A percentile compares a stretch with the other conserved stretches of the same genome.
phyloP scores from a whole-genome alignment of 352 stramenopile species.

The Saprolegnia parasitica region DNA sequence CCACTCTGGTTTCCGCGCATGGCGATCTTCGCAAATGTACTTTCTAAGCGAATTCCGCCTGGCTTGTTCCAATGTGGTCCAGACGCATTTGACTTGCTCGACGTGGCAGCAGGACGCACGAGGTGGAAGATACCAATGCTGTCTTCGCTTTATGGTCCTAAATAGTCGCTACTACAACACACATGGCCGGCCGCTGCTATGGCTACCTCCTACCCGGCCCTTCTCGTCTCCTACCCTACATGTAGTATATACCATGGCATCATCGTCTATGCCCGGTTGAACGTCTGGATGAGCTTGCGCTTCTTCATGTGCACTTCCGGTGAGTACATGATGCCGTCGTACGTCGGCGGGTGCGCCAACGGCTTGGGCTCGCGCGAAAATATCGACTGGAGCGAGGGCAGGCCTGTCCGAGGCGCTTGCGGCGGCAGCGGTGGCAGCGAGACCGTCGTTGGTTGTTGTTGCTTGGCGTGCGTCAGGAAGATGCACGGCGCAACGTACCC shows the following conservation, averaged over 20 bases:
- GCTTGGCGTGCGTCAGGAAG: slow-evolving; percentile 11
- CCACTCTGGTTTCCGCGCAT: background rate
- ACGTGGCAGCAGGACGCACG: background rate
- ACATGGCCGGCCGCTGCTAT: background rate
- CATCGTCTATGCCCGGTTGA: slow-evolving; percentile 13
- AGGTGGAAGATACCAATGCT: background rate
- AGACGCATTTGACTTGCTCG: background rate
- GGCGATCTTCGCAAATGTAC: background rate
- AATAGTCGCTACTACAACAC: slow-evolving; percentile 15
- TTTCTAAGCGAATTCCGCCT: background rate
- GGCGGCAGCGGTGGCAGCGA: background rate
- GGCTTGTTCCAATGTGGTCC: background rate
- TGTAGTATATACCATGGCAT: background rate
- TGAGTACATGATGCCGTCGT: slow-evolving; percentile 13
- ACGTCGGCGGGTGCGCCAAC: background rate
- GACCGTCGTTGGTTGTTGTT: slow-evolving; percentile 1
- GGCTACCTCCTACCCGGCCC: background rate
- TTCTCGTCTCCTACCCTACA: background rate
- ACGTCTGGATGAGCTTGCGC: slow-evolving; percentile 27
- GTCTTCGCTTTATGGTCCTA: background rate
- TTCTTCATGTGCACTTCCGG: slow-evolving; percentile 30
- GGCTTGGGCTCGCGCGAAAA: slow-evolving; percentile 20
- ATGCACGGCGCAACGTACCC: slow-evolving; percentile 24
- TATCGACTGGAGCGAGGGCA: slow-evolving; percentile 24
- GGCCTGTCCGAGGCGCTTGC: slow-evolving; percentile 4